Evolutionary conservation across 495 filamentous ascomycete genomes (phyloP).

Genomic region (Daldinia concentrica): DNA sequence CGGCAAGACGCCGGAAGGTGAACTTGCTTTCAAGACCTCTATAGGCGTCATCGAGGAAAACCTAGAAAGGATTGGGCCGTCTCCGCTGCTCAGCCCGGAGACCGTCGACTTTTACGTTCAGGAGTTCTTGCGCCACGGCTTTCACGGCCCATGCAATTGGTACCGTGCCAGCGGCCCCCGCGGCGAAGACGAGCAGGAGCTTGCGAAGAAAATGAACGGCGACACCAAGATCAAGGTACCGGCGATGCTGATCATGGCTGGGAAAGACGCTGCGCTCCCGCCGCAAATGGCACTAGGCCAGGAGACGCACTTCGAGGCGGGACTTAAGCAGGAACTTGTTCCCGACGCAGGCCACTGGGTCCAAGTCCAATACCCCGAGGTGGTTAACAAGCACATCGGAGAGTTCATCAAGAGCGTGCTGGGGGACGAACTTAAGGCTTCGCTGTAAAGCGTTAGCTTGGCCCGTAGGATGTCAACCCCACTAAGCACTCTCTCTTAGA

Average conservation of each 20-base stretch:
- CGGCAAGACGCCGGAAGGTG: constrained; percentile 63
- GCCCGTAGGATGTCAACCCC: background rate
- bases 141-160: constrained; percentile 86
- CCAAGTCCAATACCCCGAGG: constrained; percentile 68
- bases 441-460: constrained; percentile 23
- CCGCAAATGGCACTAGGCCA: constrained; percentile 73
- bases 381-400: constrained; percentile 54
- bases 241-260: constrained; percentile 76
- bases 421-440: constrained; percentile 41
- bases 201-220: constrained; percentile 46
- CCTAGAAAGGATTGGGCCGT: constrained; percentile 61
- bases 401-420: constrained; percentile 51
- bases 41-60: constrained; percentile 64
- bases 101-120: constrained; percentile 80
- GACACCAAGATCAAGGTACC: constrained; percentile 74
- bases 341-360: constrained; percentile 73
- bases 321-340: constrained; percentile 65
- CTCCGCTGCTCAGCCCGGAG: constrained; percentile 67
- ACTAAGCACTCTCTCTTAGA: background rate
- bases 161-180: constrained; percentile 79
- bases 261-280: constrained; percentile 72
- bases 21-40: constrained; percentile 61
- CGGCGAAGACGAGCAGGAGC: constrained; percentile 73
- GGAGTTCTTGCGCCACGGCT: constrained; percentile 73
- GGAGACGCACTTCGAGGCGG: constrained; percentile 67